Conservation (phyloP, 768 basidiomycete genomes). For the Leccinum arenicola region DNA sequence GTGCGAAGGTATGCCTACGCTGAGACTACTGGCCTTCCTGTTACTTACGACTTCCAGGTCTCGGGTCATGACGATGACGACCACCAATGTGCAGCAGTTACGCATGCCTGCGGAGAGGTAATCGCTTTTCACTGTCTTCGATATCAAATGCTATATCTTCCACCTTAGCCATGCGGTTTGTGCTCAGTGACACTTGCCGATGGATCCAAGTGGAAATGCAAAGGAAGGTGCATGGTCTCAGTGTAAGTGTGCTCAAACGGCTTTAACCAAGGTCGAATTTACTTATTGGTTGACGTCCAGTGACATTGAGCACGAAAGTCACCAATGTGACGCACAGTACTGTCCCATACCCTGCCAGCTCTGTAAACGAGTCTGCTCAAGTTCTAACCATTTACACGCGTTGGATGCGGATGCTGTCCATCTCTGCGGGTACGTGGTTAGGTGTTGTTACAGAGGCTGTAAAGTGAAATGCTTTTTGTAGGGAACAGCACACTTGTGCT, state of each 20-base stretch:
- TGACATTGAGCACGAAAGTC: constrained; percentile 43
- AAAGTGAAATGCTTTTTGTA: constrained; percentile 12
- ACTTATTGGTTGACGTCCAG: constrained; percentile 28
- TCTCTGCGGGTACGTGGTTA: constrained; percentile 52
- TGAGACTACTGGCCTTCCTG: not conserved
- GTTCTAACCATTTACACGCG: constrained; percentile 50
- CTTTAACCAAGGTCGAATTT: not conserved
- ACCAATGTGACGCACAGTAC: constrained; percentile 48
- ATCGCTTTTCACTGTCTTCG: not conserved
- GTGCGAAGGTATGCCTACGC: constrained; percentile 43
- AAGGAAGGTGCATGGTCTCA: constrained; percentile 40
- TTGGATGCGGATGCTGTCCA: constrained; percentile 40
- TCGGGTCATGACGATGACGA: constrained; percentile 45
- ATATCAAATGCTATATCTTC: not conserved
- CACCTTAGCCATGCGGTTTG: constrained; percentile 42
- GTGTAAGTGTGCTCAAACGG: constrained; percentile 30
- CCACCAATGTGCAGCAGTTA: constrained; percentile 49
- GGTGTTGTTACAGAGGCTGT: not conserved
- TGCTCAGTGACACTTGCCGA: constrained; percentile 24
- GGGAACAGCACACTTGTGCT: constrained; percentile 49
- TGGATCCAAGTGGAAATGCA: constrained; percentile 36
- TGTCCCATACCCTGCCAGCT: constrained; percentile 55
- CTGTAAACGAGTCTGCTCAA: constrained; percentile 50
- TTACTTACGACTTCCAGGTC: constrained; percentile 33
- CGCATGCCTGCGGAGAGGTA: constrained; percentile 58